Percentiles rank a stretch among this genome's conserved stretches.
These are phyloP conservation scores for Epichloe bromicola DNA, from an alignment of 2,329 filamentous ascomycete species.

Conservation along the genomic window DNA sequence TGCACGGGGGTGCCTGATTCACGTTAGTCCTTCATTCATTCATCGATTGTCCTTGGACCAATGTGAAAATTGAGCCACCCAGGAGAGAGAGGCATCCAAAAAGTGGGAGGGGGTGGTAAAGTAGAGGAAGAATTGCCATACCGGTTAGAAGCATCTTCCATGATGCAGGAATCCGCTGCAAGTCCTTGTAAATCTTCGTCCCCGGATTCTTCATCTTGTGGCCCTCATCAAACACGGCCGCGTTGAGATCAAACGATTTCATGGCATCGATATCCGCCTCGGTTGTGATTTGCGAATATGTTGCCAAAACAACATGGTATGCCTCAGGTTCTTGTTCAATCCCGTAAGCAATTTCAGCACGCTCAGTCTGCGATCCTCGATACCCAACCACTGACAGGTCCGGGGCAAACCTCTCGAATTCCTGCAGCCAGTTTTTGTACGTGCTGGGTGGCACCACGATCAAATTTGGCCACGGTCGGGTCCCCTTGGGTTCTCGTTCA, in stretches of 20 bases:
- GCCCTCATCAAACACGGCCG: constrained; percentile 80
- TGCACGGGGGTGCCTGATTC: constrained; percentile 71
- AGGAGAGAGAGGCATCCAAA: too few species aligned
- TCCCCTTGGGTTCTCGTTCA: constrained; percentile 14
- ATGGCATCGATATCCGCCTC: constrained; percentile 38
- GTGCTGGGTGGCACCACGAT: constrained; percentile 89
- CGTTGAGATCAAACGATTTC: constrained; percentile 34
- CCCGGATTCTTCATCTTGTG: constrained; percentile 84
- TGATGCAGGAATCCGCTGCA: constrained; percentile 63
- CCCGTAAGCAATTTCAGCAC: constrained; percentile 52
- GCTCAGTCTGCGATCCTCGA: constrained; percentile 51
- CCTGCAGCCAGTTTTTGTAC: constrained; percentile 87
- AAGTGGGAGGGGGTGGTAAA: neutral
- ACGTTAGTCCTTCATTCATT: constrained; percentile 9
- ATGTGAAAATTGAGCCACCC: too few species aligned
- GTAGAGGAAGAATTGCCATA: constrained; percentile 6
- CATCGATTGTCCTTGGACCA: neutral
- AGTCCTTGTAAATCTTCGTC: constrained; percentile 66
- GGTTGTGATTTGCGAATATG: constrained; percentile 45
- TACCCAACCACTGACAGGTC: constrained; percentile 60
- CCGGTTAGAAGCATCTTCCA: constrained; percentile 67
- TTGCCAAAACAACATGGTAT: constrained; percentile 50
- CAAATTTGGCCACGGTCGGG: constrained; percentile 55
- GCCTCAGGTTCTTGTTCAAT: constrained; percentile 50
- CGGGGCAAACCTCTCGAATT: constrained; percentile 81